Percentiles rank a stretch among this genome's conserved stretches.
Conservation (phyloP, 768 basidiomycete genomes). For the Hemileccinum impolitum region DNA sequence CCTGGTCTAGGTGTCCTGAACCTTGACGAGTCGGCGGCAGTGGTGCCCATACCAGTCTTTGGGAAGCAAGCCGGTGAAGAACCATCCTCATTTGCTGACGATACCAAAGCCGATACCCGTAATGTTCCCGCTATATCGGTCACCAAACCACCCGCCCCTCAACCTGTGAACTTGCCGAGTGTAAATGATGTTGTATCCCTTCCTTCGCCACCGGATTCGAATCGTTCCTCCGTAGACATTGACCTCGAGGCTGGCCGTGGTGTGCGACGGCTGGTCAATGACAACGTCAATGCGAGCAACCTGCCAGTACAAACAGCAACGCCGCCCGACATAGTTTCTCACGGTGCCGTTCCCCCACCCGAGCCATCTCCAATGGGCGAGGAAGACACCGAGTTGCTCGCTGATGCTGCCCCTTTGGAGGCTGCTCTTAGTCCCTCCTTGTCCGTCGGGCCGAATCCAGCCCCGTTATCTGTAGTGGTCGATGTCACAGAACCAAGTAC, state of each 20-base stretch:
- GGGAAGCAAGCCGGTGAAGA: slow-evolving; percentile 28
- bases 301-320: slow-evolving; percentile 9
- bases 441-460: slow-evolving; percentile 8
- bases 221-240: slow-evolving; percentile 34
- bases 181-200: slow-evolving; percentile 51
- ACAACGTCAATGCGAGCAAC: slow-evolving; percentile 14
- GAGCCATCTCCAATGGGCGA: slow-evolving; percentile 21
- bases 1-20: slow-evolving; percentile 42
- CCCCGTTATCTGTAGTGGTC: neutral
- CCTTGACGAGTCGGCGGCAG: slow-evolving; percentile 44
- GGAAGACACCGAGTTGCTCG: slow-evolving; percentile 50
- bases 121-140: slow-evolving; percentile 55
- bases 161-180: slow-evolving; percentile 68
- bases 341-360: slow-evolving; percentile 13
- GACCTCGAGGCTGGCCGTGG: slow-evolving; percentile 41
- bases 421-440: slow-evolving; percentile 31
- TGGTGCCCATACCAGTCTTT: slow-evolving; percentile 64
- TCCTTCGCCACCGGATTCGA: slow-evolving; percentile 45
- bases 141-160: slow-evolving; percentile 68
- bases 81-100: slow-evolving; percentile 21
- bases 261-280: slow-evolving; percentile 32
- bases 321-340: slow-evolving; percentile 9
- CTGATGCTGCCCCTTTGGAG: slow-evolving; percentile 39
- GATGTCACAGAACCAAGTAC: slow-evolving; percentile 10
- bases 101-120: slow-evolving; percentile 18